Evolutionary conservation across 1,284 basidiomycete genomes (phyloP), one percentile per base, ranked within the genome.

Genomic region (Ganoderma lucidum): DNA sequence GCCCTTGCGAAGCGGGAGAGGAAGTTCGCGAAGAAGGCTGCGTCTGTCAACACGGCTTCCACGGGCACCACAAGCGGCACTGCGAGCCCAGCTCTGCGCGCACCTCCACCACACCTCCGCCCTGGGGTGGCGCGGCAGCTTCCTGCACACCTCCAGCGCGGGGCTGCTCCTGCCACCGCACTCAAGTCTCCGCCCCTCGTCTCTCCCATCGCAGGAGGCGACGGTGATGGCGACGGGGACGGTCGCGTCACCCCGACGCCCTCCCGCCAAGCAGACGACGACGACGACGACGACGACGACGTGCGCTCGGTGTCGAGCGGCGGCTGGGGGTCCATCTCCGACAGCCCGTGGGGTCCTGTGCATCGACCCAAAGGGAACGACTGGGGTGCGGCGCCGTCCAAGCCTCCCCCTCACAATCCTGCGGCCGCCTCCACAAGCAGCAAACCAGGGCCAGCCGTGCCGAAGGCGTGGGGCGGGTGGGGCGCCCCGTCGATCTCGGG

Each of bases 401-500:
- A 42, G 60, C 39, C 51, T n/a, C 28, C 65, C 35, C 53, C 67
- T 15, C 56, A 45, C 23, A 61, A 41, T 62, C 53, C 39, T 9
- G 35, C 60, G 6, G 28, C 48, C 12, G 42, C 41, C n/a, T 45
- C 28, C 37, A 17, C 23, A 37, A 56, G 42, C 6, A 35, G 23
- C 10, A 30, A 3, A 17, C 23, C n/a, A 5, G 23, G 10, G 2
- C 48, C 23, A 28, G 23, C 9, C 30, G 30, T 30, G 17, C 53
- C 53, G 53, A 55, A 44, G 35, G 53, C 59, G 62, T 60, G 37
- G 58, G 64, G 69, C 39, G 64, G 35, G 15, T 73, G 72, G 72
- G 70, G 70, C 53, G 67, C 72, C 2, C 68, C 70, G 39, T 73
- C 70, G 35, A 59, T 73, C 62, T 64, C 69, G 37, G 63, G 68